These are phyloP conservation scores for Ophioceras dolichostomum DNA, from an alignment of 2,329 filamentous ascomycete species.

Conservation along the genomic window DNA sequence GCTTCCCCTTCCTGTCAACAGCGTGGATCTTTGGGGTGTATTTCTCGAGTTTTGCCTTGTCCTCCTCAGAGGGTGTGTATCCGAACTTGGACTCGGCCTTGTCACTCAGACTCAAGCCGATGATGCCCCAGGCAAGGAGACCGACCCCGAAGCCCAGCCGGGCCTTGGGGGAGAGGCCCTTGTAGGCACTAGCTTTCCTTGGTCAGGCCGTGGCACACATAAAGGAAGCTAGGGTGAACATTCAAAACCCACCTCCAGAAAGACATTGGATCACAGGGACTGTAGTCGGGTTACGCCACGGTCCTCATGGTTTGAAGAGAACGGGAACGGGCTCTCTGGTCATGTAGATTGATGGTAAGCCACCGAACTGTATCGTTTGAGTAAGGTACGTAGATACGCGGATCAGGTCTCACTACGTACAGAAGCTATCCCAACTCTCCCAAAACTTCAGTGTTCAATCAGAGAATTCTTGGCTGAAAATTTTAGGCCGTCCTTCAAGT, in stretches of 20 bases:
- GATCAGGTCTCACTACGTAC: too few species aligned
- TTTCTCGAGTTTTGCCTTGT: conserved; percentile 53
- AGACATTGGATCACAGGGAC: too few species aligned
- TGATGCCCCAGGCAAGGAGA: conserved; percentile 62
- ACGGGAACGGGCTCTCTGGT: too few species aligned
- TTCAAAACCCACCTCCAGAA: conserved; percentile 12
- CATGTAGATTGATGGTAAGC: too few species aligned
- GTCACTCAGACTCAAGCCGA: conserved; percentile 64
- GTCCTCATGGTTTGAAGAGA: too few species aligned
- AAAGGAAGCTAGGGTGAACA: neutral
- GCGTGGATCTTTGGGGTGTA: conserved; percentile 49
- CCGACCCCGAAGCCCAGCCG: conserved; percentile 61
- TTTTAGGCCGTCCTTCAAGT: too few species aligned
- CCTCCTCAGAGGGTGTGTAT: conserved; percentile 59
- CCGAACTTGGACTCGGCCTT: conserved; percentile 61
- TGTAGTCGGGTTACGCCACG: too few species aligned
- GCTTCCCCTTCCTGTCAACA: conserved; percentile 34
- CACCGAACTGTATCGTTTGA: too few species aligned
- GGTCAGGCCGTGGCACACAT: neutral
- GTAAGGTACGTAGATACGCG: too few species aligned
- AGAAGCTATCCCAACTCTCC: too few species aligned
- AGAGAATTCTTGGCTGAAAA: too few species aligned
- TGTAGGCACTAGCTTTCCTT: conserved; percentile 46
- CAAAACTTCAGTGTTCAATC: too few species aligned
- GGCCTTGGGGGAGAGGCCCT: conserved; percentile 56